Base-by-base conservation (phyloP, 2,329 filamentous ascomycete species). In the Metarhizium brunneum region DNA sequence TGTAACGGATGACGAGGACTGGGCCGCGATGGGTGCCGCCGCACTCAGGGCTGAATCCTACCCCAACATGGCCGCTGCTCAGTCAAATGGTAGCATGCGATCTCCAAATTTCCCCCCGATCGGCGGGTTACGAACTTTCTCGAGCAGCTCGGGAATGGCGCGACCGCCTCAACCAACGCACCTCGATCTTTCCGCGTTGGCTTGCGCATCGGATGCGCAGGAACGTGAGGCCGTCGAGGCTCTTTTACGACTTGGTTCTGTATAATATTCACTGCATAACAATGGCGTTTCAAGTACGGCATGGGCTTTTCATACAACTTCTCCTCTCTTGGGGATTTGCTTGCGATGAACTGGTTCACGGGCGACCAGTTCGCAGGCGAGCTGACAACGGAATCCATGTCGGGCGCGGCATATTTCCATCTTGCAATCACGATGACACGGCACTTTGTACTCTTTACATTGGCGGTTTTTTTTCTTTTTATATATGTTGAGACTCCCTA, bases 1-100 rank as follows among this genome's bases (percentile, higher is more conserved):
- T 66, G 82, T 89, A 57, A 97, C 94, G 29, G 94, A 97, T 68
- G 90, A 96, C 68, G 92, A 97, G 71, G 92, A 97, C 72, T 96
- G 92, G 92, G 90, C 88, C 50, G 84, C 88, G 53, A 87, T 96
- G 59, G 92, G 91, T 54, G 90, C 92, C 35, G 90, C 88, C 54
- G 89, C 90, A 61, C 80, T 96, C 62, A 85, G 92, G 61, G 81
- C 82, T 57, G 79, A 80, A 51, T 86, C 83, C 6, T 85, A 85
- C 64, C 77, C 80, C 54, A 79, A 72, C 64, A 80, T 76, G 63
- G 75, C 69, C 7, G 73, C 77, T 55, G 73, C 85, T 78, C 71
- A 81, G 73, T 74, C 84, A 70, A 66, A 74, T 74, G 65, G 70
- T 62, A 68, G 76, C 69, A 52, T 61, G 50, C 57, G 60, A 7